Conservation (phyloP, 305 asterid species). For the Andrographis paniculata region DNA sequence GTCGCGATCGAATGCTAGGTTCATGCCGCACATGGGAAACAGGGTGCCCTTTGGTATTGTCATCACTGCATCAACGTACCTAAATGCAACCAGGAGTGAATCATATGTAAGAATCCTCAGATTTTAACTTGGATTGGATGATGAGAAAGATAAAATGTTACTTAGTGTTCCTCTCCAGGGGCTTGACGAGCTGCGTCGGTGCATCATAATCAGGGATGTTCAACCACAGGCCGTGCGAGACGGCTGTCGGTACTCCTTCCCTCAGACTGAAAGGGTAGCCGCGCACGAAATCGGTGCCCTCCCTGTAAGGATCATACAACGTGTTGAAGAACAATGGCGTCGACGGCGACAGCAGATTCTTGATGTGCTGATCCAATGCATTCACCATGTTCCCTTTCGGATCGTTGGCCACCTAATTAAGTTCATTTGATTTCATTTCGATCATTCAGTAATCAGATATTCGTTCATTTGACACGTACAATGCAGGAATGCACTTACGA, state of each 20-base stretch:
- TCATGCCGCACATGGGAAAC: slow-evolving; percentile 52
- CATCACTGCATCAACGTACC: slow-evolving; percentile 47
- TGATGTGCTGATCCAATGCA: slow-evolving; percentile 41
- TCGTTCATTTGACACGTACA: too few relatives aligned
- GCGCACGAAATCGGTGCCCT: slow-evolving; percentile 41
- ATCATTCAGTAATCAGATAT: too few relatives aligned
- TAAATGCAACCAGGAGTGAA: background rate
- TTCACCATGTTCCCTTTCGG: slow-evolving; percentile 36
- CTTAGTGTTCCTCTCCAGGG: slow-evolving; percentile 38
- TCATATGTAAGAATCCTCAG: background rate
- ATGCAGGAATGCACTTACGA: slow-evolving; percentile 24
- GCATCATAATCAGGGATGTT: slow-evolving; percentile 50
- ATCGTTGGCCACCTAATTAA: slow-evolving; percentile 34
- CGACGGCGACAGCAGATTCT: slow-evolving; percentile 36
- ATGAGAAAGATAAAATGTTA: background rate
- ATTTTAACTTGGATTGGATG: too few relatives aligned
- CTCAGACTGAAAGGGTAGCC: slow-evolving; percentile 51
- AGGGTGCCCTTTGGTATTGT: slow-evolving; percentile 48
- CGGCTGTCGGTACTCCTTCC: slow-evolving; percentile 49
- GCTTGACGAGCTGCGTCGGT: slow-evolving; percentile 50
- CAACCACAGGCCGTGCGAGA: slow-evolving; percentile 49
- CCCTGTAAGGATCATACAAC: slow-evolving; percentile 37
- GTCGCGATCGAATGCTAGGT: slow-evolving; percentile 38
- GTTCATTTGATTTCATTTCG: background rate
- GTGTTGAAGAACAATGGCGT: slow-evolving; percentile 50